Conservation (phyloP, 768 basidiomycete species). For the Tephrocybe sp. region DNA sequence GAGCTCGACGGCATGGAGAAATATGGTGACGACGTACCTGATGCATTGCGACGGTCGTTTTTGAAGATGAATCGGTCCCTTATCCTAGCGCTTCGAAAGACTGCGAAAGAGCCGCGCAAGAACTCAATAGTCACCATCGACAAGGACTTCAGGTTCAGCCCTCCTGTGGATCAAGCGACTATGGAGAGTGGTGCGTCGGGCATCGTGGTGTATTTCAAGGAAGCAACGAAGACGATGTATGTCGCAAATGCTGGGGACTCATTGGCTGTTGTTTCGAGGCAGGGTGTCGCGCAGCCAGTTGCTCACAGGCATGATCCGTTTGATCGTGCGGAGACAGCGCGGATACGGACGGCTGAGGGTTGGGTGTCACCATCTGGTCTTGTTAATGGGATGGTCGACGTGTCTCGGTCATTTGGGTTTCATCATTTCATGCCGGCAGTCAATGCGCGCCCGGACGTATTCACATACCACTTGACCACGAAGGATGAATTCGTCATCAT, state of each 20-base stretch:
- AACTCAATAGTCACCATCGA: slow-evolving; percentile 63
- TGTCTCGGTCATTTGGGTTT: slow-evolving; percentile 93
- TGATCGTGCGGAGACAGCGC: slow-evolving; percentile 75
- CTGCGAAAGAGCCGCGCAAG: slow-evolving; percentile 47
- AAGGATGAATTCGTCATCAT: slow-evolving; percentile 96
- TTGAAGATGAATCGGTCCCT: slow-evolving; percentile 81
- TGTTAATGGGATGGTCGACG: slow-evolving; percentile 89
- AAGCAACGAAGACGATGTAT: slow-evolving; percentile 66
- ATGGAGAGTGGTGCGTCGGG: slow-evolving; percentile 78
- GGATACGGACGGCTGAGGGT: slow-evolving; percentile 91
- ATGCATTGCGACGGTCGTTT: slow-evolving; percentile 88
- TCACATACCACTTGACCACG: slow-evolving; percentile 66
- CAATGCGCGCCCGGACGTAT: slow-evolving; percentile 85
- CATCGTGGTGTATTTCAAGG: slow-evolving; percentile 79
- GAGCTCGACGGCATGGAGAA: slow-evolving; percentile 42
- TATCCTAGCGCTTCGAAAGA: slow-evolving; percentile 38
- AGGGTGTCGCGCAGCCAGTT: slow-evolving; percentile 71
- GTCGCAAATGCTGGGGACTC: slow-evolving; percentile 90
- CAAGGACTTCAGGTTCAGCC: slow-evolving; percentile 28
- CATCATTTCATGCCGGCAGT: slow-evolving; percentile 88
- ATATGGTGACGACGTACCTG: slow-evolving; percentile 51
- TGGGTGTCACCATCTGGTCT: slow-evolving; percentile 91
- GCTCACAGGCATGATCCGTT: slow-evolving; percentile 89
- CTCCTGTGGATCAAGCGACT: slow-evolving; percentile 45
- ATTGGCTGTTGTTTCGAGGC: slow-evolving; percentile 80